Conservation (phyloP, 805 yeast genomes). For the Yarrowia alimentaria region DNA sequence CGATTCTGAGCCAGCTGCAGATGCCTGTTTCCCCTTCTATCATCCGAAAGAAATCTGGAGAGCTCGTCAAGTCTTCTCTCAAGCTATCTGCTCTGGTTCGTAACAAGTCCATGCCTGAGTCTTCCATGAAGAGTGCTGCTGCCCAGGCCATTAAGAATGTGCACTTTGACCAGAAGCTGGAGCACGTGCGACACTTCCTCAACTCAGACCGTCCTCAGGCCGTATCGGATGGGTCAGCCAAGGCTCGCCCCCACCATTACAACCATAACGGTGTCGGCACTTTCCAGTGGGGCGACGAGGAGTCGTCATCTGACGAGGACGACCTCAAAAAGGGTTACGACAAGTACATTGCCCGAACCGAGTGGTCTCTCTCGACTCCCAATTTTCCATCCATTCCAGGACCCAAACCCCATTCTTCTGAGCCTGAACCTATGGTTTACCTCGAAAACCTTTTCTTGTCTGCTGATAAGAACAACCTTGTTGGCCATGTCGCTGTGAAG, state of each 20-base stretch:
- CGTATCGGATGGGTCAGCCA: conserved; percentile 67
- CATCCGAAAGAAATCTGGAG: conserved; percentile 86
- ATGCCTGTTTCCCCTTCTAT: conserved; percentile 40
- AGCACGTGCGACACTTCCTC: conserved; percentile 67
- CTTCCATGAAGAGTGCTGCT: conserved; percentile 32
- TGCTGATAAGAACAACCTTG: conserved; percentile 54
- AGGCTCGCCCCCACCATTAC: conserved; percentile 42
- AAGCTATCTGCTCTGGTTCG: conserved; percentile 45
- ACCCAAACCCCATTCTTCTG: conserved; percentile 26
- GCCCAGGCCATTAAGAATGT: conserved; percentile 63
- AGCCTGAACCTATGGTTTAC: conserved; percentile 48
- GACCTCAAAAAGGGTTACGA: conserved; percentile 32
- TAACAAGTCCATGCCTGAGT: conserved; percentile 41
- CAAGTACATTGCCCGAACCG: conserved; percentile 32
- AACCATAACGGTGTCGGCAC: conserved; percentile 38
- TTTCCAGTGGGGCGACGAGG: conserved; percentile 35
- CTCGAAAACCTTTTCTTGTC: conserved; percentile 64
- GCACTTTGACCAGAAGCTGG: conserved; percentile 66
- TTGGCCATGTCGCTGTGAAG: conserved; percentile 76
- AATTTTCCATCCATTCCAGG: conserved; percentile 37
- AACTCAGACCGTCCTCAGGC: conserved; percentile 73
- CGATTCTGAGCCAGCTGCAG: conserved; percentile 24
- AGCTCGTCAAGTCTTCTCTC: conserved; percentile 71
- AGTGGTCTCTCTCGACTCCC: conserved; percentile 39
- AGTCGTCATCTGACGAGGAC: conserved; percentile 34